phyloP scores from a whole-genome alignment of 1,284 basidiomycete genomes.

The Malassezia japonica region DNA sequence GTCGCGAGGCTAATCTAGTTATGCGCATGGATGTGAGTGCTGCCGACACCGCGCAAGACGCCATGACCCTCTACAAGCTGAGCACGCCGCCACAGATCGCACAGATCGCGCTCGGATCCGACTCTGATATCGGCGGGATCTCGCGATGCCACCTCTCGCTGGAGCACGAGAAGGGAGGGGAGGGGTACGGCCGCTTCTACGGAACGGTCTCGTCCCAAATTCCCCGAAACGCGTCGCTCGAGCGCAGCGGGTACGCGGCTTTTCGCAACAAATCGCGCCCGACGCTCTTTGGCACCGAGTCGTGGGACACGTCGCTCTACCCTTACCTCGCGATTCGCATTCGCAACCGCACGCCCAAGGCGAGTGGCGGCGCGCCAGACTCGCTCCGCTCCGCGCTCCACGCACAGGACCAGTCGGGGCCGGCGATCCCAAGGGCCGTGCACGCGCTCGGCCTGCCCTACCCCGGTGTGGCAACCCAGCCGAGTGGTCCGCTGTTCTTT shows the following conservation, averaged over 20 bases:
- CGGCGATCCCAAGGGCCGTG: constrained; percentile 27
- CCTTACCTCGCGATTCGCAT: constrained; percentile 68
- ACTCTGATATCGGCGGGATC: constrained; percentile 74
- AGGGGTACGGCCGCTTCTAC: constrained; percentile 37
- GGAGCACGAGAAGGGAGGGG: constrained; percentile 18
- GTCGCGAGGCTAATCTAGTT: constrained; percentile 14
- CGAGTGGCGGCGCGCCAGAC: no score
- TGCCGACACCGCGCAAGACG: constrained; percentile 21
- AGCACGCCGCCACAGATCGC: constrained; percentile 22
- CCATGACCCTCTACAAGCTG: constrained; percentile 30
- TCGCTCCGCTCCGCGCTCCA: constrained; percentile 31
- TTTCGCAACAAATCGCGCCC: constrained; percentile 62
- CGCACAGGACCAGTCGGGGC: constrained; percentile 25
- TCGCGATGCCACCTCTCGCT: constrained; percentile 53
- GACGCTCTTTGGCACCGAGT: constrained; percentile 68
- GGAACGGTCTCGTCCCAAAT: constrained; percentile 48
- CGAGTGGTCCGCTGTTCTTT: constrained; percentile 51
- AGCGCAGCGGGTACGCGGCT: constrained; percentile 58
- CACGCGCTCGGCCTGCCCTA: constrained; percentile 28
- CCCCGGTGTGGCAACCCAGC: constrained; percentile 13
- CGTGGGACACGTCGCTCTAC: constrained; percentile 69
- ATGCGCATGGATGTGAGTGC: constrained; percentile 42
- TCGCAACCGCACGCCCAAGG: constrained; percentile 49
- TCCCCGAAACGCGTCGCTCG: constrained; percentile 36
- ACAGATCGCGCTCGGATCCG: constrained; percentile 62